These are phyloP conservation scores for Colletotrichum noveboracense DNA, from an alignment of 2,329 filamentous ascomycete genomes.

Conservation along the genomic window DNA sequence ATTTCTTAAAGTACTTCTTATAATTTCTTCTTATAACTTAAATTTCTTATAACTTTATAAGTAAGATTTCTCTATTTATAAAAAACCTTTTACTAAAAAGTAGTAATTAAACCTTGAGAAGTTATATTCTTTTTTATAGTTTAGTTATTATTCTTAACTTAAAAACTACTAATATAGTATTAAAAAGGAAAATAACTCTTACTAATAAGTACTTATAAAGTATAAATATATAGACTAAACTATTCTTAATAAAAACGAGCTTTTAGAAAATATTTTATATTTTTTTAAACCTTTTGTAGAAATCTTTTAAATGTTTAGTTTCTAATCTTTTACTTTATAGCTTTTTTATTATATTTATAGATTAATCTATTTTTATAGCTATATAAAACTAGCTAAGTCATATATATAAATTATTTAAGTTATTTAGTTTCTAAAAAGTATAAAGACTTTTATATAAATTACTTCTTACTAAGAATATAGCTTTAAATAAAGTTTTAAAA, in stretches of 20 bases:
- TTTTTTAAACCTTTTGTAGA: no score
- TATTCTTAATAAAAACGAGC: no score
- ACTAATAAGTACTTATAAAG: neutral
- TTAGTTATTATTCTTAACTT: neutral
- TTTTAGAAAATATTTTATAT: no score
- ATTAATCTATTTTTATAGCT: no score
- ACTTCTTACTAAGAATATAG: no score
- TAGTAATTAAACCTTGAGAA: fast-evolving
- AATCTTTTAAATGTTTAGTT: no score
- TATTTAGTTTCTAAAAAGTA: neutral
- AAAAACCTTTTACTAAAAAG: neutral
- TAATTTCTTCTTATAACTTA: neutral
- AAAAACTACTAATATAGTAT: neutral
- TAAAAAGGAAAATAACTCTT: fast-evolving
- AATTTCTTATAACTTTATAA: neutral
- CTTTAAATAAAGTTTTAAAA: no score
- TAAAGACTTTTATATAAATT: neutral
- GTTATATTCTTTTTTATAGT: neutral
- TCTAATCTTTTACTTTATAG: no score
- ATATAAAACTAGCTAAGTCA: no score
- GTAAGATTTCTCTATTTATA: neutral
- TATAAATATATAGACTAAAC: neutral
- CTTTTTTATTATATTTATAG: no score
- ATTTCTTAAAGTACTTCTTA: neutral
- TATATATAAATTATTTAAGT: neutral